phyloP scores from a whole-genome alignment of 2,329 filamentous ascomycete species.

The Trichophyton benhamiae region DNA sequence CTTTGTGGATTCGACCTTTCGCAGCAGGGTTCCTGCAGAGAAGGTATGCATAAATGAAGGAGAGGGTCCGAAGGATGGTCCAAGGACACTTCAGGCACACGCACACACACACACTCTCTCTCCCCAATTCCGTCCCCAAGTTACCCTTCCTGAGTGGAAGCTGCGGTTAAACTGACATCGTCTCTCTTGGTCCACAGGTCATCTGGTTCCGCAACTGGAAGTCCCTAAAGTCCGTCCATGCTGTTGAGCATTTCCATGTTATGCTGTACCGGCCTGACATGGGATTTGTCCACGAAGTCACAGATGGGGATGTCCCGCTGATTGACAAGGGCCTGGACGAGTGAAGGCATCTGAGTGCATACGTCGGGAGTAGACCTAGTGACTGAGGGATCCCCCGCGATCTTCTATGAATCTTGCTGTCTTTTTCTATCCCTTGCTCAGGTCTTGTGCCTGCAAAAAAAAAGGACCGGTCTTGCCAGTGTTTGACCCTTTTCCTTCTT shows the following conservation, averaged over 20 bases:
- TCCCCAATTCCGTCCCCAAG: too few relatives aligned
- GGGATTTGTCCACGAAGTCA: conserved; percentile 57
- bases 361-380: background rate
- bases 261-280: conserved; percentile 59
- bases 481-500: too few relatives aligned
- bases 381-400: background rate
- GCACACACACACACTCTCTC: too few relatives aligned
- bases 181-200: conserved; percentile 30
- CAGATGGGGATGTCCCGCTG: conserved; percentile 59
- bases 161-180: background rate
- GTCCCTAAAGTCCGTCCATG: conserved; percentile 47
- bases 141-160: background rate
- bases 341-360: background rate
- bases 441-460: background rate
- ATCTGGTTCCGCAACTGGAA: conserved; percentile 56
- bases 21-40: conserved; percentile 30
- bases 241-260: conserved; percentile 47
- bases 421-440: background rate
- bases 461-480: too few relatives aligned
- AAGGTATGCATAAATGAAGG: conserved; percentile 25
- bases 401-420: background rate
- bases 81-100: too few relatives aligned
- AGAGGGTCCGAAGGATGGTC: background rate
- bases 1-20: conserved; percentile 48
- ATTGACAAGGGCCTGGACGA: conserved; percentile 31